These are phyloP conservation scores for Graphiopsis chlorocephala DNA, from an alignment of 2,329 filamentous ascomycete species.

Conservation along the genomic window DNA sequence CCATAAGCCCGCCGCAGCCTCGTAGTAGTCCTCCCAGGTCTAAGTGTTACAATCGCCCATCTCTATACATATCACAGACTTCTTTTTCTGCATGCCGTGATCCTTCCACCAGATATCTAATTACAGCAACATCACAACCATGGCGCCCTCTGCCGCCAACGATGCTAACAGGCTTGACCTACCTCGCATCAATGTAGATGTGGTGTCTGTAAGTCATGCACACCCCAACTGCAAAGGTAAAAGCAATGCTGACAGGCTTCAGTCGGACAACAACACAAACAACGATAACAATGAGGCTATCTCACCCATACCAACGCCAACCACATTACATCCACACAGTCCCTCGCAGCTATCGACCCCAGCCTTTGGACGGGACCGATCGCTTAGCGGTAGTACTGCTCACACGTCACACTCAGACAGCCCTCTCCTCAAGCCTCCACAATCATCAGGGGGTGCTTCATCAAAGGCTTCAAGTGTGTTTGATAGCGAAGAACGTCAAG, in stretches of 20 bases:
- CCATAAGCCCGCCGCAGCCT: not conserved
- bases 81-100: slow-evolving; percentile 4
- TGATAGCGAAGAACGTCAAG: slow-evolving; percentile 32
- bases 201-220: slow-evolving; percentile 14
- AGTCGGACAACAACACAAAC: not conserved
- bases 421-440: slow-evolving; percentile 13
- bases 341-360: slow-evolving; percentile 13
- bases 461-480: slow-evolving; percentile 2
- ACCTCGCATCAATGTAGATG: slow-evolving; percentile 16
- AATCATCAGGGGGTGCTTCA: slow-evolving; percentile 4
- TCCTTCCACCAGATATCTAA: slow-evolving; percentile 13
- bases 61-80: not conserved
- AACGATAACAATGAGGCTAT: slow-evolving; percentile 1
- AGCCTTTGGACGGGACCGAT: slow-evolving; percentile 12
- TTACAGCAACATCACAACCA: slow-evolving; percentile 4
- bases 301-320: slow-evolving; percentile 2
- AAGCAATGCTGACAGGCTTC: not conserved
- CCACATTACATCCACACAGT: slow-evolving; percentile 3
- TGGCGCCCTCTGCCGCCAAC: slow-evolving; percentile 15
- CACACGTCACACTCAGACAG: slow-evolving; percentile 13
- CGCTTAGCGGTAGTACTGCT: slow-evolving; percentile 15
- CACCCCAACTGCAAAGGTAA: not conserved
- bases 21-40: not conserved
- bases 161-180: slow-evolving; percentile 9
- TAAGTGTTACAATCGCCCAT: not conserved